Conservation (phyloP, 768 basidiomycete genomes). For the Boletus sp. region DNA sequence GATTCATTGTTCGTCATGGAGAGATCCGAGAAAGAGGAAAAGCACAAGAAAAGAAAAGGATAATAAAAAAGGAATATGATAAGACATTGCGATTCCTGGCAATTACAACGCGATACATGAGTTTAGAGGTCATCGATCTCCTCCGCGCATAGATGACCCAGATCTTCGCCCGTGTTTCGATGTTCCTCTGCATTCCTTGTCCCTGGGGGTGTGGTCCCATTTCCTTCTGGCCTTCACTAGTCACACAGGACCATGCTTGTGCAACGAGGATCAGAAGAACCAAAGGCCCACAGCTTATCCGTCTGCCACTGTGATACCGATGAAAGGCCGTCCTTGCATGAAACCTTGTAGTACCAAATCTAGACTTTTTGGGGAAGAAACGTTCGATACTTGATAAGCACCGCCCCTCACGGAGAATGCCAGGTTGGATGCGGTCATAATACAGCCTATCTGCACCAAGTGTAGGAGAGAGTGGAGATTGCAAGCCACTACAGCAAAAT, state of each 20-base stretch:
- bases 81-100: background rate
- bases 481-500: too few species aligned
- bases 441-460: background rate
- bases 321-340: background rate
- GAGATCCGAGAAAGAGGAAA: background rate
- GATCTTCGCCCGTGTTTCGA: background rate
- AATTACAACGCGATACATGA: background rate
- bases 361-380: background rate
- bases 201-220: background rate
- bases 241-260: too few species aligned
- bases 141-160: too few species aligned
- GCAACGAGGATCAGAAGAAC: background rate
- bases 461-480: background rate
- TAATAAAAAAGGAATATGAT: background rate
- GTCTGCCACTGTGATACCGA: background rate
- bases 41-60: background rate
- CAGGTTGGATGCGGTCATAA: background rate
- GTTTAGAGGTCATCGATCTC: background rate
- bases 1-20: background rate
- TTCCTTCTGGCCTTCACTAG: background rate
- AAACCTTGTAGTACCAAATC: background rate
- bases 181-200: background rate
- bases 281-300: background rate
- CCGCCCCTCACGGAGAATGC: background rate
- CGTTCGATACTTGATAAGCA: background rate